Evolutionary conservation across 129 eudicot species (phyloP).

Genomic region (Saposhnikovia divaricata): DNA sequence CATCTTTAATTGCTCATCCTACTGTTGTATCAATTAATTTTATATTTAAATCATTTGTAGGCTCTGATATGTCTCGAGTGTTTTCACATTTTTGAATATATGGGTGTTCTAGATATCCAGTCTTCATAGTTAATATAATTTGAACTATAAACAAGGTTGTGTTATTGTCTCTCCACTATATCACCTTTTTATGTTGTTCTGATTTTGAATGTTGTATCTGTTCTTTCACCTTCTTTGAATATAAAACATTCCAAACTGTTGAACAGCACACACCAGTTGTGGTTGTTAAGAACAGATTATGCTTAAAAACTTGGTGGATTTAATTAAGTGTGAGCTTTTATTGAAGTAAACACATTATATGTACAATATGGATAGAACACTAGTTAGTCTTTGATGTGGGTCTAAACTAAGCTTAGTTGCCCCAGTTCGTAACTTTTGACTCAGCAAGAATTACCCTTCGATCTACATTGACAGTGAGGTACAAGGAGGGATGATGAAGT

Average conservation of each 20-base stretch:
- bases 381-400: neutral
- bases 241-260: neutral
- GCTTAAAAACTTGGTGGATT: neutral
- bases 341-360: neutral
- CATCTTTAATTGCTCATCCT: neutral
- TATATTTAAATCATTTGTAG: neutral
- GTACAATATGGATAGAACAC: neutral
- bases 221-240: neutral
- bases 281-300: neutral
- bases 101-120: neutral
- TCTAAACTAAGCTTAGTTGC: neutral
- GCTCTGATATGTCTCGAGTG: neutral
- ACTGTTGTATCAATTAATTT: neutral
- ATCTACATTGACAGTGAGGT: neutral
- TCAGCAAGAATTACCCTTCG: neutral
- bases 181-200: neutral
- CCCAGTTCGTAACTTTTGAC: neutral
- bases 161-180: neutral
- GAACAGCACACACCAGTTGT: neutral
- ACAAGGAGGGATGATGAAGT: slow-evolving; percentile 2
- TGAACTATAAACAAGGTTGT: neutral
- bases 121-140: neutral
- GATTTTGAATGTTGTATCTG: neutral
- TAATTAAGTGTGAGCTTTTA: neutral
- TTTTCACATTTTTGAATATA: neutral